Evolutionary conservation across 176 grass and related monocot genomes (phyloP).

Genomic region (Zoysia pacifica): DNA sequence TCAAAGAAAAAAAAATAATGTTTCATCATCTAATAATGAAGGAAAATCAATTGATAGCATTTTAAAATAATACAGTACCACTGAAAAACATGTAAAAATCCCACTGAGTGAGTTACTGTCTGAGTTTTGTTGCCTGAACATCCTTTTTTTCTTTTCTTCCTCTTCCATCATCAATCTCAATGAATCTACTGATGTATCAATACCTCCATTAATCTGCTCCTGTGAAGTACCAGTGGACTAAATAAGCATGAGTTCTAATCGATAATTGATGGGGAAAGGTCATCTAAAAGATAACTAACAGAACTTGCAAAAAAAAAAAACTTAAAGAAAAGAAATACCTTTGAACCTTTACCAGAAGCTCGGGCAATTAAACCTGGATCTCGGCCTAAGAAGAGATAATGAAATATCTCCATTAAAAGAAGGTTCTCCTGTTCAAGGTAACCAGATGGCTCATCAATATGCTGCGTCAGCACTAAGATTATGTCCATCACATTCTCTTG

Average conservation of each 20-base stretch:
- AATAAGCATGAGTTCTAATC: constrained; percentile 14
- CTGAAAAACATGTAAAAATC: constrained; percentile 59
- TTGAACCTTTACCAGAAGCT: constrained; percentile 53
- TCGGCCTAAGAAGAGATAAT: constrained; percentile 76
- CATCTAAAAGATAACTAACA: constrained; percentile 3
- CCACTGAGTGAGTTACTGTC: constrained; percentile 58
- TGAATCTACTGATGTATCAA: constrained; percentile 65
- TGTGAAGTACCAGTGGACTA: constrained; percentile 29
- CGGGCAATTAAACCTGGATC: constrained; percentile 82
- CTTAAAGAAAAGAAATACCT: constrained; percentile 54
- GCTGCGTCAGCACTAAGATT: constrained; percentile 91
- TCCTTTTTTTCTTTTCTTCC: constrained; percentile 56
- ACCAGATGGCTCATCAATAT: constrained; percentile 78
- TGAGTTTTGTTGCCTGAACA: constrained; percentile 44
- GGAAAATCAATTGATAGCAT: constrained; percentile 21
- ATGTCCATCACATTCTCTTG: constrained; percentile 96
- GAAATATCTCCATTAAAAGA: constrained; percentile 89
- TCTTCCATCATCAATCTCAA: constrained; percentile 69
- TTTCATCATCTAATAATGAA: constrained; percentile 29
- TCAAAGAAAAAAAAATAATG: constrained; percentile 16
- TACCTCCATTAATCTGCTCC: constrained; percentile 49
- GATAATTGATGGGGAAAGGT: constrained; percentile 13
- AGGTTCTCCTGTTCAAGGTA: constrained; percentile 85
- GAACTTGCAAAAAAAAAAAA: constrained; percentile 26
- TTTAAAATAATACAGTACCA: constrained; percentile 49